Percentiles rank a stretch among this genome's conserved stretches.
These are phyloP conservation scores for Trichoderma endophyticum DNA, from an alignment of 2,329 filamentous ascomycete species.

Conservation along the genomic window DNA sequence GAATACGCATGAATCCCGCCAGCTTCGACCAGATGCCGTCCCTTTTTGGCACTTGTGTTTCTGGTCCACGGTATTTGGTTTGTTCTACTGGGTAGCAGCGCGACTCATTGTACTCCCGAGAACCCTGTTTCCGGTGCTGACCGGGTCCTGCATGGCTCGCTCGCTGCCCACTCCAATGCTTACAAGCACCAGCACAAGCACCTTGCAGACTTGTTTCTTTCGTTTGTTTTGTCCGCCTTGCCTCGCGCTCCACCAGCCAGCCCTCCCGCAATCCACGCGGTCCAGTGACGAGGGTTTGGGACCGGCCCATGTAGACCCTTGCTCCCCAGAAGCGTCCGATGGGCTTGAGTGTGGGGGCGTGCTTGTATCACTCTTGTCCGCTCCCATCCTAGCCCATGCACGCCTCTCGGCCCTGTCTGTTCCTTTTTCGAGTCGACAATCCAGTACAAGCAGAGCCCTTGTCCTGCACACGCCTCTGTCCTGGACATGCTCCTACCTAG, in stretches of 20 bases:
- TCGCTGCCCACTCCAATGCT: background rate
- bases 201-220: background rate
- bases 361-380: background rate
- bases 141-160: background rate
- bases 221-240: constrained; percentile 6
- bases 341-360: constrained; percentile 1
- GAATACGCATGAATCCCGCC: background rate
- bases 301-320: constrained; percentile 2
- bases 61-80: background rate
- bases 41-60: background rate
- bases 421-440: background rate
- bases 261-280: constrained; percentile 18
- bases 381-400: background rate
- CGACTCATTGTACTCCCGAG: background rate
- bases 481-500: constrained; percentile 7
- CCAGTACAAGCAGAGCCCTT: background rate
- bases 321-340: constrained; percentile 17
- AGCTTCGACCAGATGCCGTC: background rate
- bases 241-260: constrained; percentile 15
- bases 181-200: background rate
- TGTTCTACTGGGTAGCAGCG: background rate
- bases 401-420: background rate
- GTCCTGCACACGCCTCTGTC: constrained; percentile 9
- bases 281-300: constrained; percentile 17
- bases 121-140: constrained; percentile 11